Conservation (phyloP, 2,329 filamentous ascomycete species). For the Colletotrichum shisoi region DNA sequence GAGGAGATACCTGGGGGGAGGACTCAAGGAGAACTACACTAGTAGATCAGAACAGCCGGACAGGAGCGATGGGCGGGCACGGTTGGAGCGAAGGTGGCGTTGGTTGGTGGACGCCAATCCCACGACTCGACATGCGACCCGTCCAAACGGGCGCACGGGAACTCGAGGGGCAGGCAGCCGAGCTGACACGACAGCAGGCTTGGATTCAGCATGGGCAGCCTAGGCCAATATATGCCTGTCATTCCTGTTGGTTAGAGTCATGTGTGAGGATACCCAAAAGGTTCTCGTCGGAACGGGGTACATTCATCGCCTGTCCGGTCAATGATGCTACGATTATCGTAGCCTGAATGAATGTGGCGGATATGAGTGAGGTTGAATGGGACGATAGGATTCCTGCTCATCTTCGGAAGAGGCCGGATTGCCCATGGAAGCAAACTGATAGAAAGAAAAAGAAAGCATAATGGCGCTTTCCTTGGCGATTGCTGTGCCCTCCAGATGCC, state of each 20-base stretch:
- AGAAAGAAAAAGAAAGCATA: neutral
- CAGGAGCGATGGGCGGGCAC: neutral
- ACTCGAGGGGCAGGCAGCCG: conserved; percentile 28
- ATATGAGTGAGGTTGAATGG: neutral
- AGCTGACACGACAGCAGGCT: conserved; percentile 19
- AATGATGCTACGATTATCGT: neutral
- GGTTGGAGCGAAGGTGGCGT: conserved; percentile 24
- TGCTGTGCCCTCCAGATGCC: conserved; percentile 9
- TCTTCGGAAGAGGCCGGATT: neutral
- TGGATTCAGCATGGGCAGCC: conserved; percentile 4
- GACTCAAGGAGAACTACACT: conserved; percentile 7
- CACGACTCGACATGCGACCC: conserved; percentile 21
- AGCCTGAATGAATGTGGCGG: neutral
- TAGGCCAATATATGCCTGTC: conserved; percentile 12
- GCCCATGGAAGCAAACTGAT: neutral
- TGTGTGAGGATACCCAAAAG: conserved; percentile 1
- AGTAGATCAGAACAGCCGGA: neutral
- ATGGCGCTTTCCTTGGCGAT: neutral
- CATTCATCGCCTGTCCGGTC: neutral
- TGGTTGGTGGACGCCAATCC: conserved; percentile 29
- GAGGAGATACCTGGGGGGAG: neutral
- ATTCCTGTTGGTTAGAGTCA: conserved; percentile 23
- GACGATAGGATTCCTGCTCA: neutral
- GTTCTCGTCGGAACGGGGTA: neutral
- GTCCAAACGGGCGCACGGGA: conserved; percentile 35